Evolutionary conservation across 352 stramenopile genomes (phyloP).

Genomic region (Blastocystis sp.): DNA sequence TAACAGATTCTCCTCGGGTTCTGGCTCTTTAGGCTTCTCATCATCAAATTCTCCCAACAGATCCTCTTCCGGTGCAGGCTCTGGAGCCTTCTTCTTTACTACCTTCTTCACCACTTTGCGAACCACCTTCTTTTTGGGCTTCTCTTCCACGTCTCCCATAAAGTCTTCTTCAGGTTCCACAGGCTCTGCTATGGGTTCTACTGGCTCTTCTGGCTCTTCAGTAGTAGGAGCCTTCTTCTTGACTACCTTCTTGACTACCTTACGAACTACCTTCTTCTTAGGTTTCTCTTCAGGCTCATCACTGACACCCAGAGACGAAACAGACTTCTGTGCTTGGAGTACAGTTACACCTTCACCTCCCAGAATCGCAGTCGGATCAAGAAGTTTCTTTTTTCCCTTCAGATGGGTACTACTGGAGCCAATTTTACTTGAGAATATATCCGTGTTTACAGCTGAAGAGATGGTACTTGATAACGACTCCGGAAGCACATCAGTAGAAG

Average conservation of each 20-base stretch:
- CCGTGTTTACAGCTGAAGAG: neutral
- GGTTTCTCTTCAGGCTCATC: conserved; percentile 43
- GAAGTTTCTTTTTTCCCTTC: neutral
- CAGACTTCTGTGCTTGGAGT: conserved; percentile 38
- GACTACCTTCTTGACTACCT: conserved; percentile 60
- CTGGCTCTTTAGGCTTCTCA: neutral
- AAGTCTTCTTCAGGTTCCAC: neutral
- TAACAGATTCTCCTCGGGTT: neutral
- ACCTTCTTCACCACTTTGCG: conserved; percentile 57
- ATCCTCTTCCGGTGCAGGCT: conserved; percentile 46
- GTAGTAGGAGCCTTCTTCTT: conserved; percentile 61
- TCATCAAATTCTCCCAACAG: neutral
- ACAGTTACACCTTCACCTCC: neutral
- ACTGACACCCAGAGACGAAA: neutral
- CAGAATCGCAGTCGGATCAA: conserved; percentile 51
- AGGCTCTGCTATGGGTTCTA: neutral
- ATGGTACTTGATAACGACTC: conserved; percentile 3
- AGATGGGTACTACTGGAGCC: neutral
- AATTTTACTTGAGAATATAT: conserved; percentile 24
- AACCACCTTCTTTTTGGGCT: conserved; percentile 61
- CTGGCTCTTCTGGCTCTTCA: conserved; percentile 21
- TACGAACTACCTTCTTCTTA: conserved; percentile 63
- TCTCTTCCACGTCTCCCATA: conserved; percentile 27
- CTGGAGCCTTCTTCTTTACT: conserved; percentile 60
- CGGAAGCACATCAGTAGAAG: neutral